phyloP scores from a whole-genome alignment of 352 stramenopile genomes.

The Blastocystis sp. region DNA sequence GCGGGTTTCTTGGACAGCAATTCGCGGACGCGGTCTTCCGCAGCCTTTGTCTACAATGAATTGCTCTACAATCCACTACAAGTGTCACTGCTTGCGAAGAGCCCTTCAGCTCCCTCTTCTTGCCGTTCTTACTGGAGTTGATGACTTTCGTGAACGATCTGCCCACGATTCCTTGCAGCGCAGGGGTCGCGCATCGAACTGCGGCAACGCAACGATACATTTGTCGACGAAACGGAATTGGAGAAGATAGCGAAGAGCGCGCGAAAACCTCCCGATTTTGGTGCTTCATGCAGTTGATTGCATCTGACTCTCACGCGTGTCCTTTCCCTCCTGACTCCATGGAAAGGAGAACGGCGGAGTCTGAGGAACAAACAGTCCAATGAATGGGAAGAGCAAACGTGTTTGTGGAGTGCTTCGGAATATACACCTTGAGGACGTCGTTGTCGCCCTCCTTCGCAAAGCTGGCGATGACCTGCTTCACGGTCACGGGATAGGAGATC shows the following conservation, averaged over 20 bases:
- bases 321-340: neutral
- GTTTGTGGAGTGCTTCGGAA: neutral
- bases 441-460: neutral
- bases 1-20: constrained; percentile 67
- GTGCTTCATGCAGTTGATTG: neutral
- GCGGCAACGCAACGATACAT: constrained; percentile 61
- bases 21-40: constrained; percentile 58
- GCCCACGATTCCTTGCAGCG: neutral
- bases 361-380: constrained; percentile 17
- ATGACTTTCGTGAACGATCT: constrained; percentile 71
- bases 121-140: constrained; percentile 1
- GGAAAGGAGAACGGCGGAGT: neutral
- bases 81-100: constrained; percentile 27
- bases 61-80: neutral
- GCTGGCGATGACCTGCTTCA: constrained; percentile 10
- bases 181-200: neutral
- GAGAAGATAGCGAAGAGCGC: neutral
- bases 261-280: neutral
- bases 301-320: neutral
- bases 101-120: constrained; percentile 31
- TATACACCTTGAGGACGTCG: neutral
- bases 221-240: neutral
- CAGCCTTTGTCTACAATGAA: constrained; percentile 36
- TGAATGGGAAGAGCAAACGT: constrained; percentile 11
- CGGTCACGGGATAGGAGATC: constrained; percentile 11